Percentiles rank a stretch among this genome's conserved stretches.
These are phyloP conservation scores for Pseudevernia furfuracea DNA, from an alignment of 495 filamentous ascomycete genomes.

Conservation along the genomic window DNA sequence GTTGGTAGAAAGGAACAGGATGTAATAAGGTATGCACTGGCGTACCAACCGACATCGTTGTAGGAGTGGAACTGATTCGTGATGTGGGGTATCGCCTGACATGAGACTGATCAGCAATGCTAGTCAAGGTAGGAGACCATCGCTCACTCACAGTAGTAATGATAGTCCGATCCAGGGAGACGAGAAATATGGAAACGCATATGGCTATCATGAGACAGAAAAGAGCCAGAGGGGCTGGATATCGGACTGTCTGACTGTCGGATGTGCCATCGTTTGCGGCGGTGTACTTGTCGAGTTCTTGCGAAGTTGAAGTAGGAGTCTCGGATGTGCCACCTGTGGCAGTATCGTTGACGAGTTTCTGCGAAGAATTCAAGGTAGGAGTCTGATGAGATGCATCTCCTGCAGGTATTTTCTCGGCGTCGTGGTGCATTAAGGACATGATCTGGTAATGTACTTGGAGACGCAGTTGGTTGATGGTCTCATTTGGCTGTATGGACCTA, in stretches of 20 bases:
- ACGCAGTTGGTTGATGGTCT: too few relatives aligned
- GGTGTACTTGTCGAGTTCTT: conserved; percentile 32
- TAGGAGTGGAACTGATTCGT: conserved; percentile 38
- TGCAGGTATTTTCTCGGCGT: background rate
- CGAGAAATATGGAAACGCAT: background rate
- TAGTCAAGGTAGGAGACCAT: background rate
- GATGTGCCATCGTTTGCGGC: background rate
- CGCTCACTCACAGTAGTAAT: background rate
- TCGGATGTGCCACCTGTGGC: background rate
- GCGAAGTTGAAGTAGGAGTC: background rate
- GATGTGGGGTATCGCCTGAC: conserved; percentile 35
- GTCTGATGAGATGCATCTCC: background rate
- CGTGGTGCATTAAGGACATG: background rate
- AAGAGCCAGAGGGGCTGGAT: background rate
- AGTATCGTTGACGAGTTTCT: background rate
- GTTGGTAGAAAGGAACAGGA: conserved; percentile 40
- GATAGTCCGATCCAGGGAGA: background rate
- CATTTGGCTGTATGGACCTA: too few relatives aligned
- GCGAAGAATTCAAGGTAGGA: background rate
- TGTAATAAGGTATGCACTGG: conserved; percentile 38
- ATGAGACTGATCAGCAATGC: background rate
- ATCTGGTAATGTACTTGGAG: background rate
- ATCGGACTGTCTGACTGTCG: background rate
- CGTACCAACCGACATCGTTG: conserved; percentile 41
- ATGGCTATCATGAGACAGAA: background rate